Percentiles rank a stretch among this genome's conserved stretches.
phyloP scores from a whole-genome alignment of 1,284 basidiomycete species.

The Cryptococcus sp. region DNA sequence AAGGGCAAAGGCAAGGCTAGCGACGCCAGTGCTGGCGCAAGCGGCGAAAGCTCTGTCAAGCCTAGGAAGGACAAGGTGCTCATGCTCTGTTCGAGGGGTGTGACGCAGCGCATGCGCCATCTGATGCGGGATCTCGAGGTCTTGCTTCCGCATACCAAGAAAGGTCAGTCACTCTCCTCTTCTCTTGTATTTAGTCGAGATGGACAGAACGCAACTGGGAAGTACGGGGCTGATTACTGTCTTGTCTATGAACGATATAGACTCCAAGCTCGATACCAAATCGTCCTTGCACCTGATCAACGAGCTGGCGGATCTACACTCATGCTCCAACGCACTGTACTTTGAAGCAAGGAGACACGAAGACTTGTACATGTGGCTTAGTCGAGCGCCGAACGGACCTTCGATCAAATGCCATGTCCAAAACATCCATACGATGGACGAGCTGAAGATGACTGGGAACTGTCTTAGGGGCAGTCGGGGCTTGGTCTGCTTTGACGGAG shows the following conservation, averaged over 20 bases:
- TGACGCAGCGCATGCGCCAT: conserved; percentile 96
- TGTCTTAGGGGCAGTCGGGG: conserved; percentile 95
- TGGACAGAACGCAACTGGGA: not conserved
- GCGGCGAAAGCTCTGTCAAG: conserved; percentile 30
- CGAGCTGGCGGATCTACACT: conserved; percentile 95
- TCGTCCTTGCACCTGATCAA: conserved; percentile 91
- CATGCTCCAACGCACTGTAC: conserved; percentile 97
- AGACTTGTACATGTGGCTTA: conserved; percentile 95
- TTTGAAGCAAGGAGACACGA: conserved; percentile 95
- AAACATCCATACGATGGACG: conserved; percentile 99
- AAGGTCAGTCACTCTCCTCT: conserved; percentile 62
- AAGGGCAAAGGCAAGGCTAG: conserved; percentile 22
- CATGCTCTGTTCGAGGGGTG: conserved; percentile 87
- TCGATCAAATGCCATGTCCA: conserved; percentile 97
- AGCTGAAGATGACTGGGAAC: conserved; percentile 99
- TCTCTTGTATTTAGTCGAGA: not conserved
- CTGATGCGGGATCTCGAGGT: conserved; percentile 92
- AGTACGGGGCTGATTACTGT: not conserved
- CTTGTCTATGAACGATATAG: conserved; percentile 56
- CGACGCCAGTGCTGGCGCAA: conserved; percentile 11
- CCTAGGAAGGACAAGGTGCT: conserved; percentile 68
- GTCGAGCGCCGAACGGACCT: conserved; percentile 96
- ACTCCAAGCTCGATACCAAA: conserved; percentile 96
- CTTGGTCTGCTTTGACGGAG: conserved; percentile 86
- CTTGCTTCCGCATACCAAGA: conserved; percentile 93